Evolutionary conservation across 179 eudicot species (phyloP).

Genomic region (Silene vulgaris): DNA sequence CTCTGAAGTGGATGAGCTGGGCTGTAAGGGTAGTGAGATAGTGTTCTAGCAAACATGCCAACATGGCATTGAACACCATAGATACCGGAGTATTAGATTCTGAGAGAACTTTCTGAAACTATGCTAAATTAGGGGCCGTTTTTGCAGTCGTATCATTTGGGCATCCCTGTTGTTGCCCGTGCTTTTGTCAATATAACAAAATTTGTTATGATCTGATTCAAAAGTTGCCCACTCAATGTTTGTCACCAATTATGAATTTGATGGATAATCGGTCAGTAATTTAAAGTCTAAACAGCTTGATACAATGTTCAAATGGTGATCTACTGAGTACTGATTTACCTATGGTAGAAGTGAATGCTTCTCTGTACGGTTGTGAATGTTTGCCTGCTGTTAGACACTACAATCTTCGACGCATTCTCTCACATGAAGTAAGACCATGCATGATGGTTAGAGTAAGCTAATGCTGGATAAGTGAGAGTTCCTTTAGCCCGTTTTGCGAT

Average conservation of each 20-base stretch:
- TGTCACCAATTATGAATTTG: too few species aligned
- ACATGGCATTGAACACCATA: background rate
- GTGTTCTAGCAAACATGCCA: background rate
- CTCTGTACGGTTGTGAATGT: background rate
- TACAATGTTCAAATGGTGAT: background rate
- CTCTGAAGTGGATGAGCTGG: too few species aligned
- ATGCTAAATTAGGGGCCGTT: too few species aligned
- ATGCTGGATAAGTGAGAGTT: slow-evolving; percentile 5
- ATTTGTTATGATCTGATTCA: too few species aligned
- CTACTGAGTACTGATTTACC: background rate
- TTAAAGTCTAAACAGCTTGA: too few species aligned
- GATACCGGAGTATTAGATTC: background rate
- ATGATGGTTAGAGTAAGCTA: too few species aligned
- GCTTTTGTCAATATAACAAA: too few species aligned
- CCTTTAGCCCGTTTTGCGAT: background rate
- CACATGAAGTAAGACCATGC: background rate
- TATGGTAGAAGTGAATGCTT: background rate
- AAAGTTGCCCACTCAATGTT: too few species aligned
- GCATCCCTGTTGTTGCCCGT: background rate
- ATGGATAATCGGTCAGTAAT: too few species aligned
- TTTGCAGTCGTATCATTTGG: too few species aligned
- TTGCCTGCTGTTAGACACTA: background rate
- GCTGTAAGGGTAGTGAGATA: background rate
- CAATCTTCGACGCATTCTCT: background rate
- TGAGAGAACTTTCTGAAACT: background rate